phyloP scores from a whole-genome alignment of 2,329 filamentous ascomycete species.

The Neonectria sp. region DNA sequence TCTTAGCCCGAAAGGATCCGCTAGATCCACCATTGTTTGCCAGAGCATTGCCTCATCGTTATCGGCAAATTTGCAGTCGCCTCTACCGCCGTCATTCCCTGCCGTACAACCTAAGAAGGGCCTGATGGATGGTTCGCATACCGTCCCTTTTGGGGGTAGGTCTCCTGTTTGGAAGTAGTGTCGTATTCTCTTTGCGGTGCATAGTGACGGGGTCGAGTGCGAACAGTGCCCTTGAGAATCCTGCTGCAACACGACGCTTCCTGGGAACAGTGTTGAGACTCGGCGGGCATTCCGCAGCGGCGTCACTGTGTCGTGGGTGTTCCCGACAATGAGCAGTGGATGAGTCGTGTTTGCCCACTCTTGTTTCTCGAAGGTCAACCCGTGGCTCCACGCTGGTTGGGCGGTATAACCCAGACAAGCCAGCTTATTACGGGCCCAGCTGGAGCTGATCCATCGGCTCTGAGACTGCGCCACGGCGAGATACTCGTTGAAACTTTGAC shows the following conservation, averaged over 20 bases:
- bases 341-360: conserved; percentile 32
- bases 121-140: conserved; percentile 32
- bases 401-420: conserved; percentile 28
- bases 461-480: conserved; percentile 25
- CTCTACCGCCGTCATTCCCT: background rate
- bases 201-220: conserved; percentile 25
- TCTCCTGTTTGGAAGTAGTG: conserved; percentile 39
- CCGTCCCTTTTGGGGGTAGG: conserved; percentile 32
- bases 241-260: conserved; percentile 42
- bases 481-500: conserved; percentile 32
- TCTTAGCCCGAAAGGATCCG: conserved; percentile 18
- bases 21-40: conserved; percentile 15
- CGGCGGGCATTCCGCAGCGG: conserved; percentile 55
- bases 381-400: conserved; percentile 32
- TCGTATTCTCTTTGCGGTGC: conserved; percentile 32
- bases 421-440: conserved; percentile 33
- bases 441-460: conserved; percentile 30
- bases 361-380: conserved; percentile 12
- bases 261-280: conserved; percentile 36
- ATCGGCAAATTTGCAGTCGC: conserved; percentile 18
- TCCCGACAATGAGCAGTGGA: conserved; percentile 33
- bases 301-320: conserved; percentile 57
- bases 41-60: conserved; percentile 21
- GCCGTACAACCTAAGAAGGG: conserved; percentile 24
- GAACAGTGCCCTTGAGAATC: conserved; percentile 41